These are phyloP conservation scores for Claviceps maximensis DNA, from an alignment of 2,329 filamentous ascomycete genomes.

Conservation along the genomic window DNA sequence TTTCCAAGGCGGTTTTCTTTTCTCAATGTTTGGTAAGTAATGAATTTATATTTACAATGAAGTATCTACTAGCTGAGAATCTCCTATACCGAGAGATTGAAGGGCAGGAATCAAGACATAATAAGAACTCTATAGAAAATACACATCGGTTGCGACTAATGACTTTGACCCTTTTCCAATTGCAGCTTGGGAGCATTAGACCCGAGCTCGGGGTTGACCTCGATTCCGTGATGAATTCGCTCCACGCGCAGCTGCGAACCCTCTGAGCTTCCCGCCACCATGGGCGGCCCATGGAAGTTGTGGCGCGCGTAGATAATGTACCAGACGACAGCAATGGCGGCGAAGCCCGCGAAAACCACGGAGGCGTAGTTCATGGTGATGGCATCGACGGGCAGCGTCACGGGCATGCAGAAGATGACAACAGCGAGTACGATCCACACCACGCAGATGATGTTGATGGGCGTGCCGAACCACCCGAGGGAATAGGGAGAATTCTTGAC, in stretches of 20 bases:
- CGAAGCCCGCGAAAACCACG: constrained; percentile 52
- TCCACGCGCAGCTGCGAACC: not conserved
- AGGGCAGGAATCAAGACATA: not conserved
- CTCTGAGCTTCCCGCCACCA: constrained; percentile 8
- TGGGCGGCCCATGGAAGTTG: constrained; percentile 46
- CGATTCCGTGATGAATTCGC: not conserved
- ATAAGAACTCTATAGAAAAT: not conserved
- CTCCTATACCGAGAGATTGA: too few species aligned
- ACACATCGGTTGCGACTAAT: not conserved
- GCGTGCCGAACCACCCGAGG: constrained; percentile 53
- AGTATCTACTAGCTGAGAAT: too few species aligned
- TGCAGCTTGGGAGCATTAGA: constrained; percentile 2
- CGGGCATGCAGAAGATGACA: constrained; percentile 65
- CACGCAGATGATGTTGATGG: constrained; percentile 56
- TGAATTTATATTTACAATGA: too few species aligned
- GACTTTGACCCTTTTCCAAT: not conserved
- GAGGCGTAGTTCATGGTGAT: constrained; percentile 53
- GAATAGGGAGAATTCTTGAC: constrained; percentile 55
- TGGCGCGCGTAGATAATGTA: constrained; percentile 50
- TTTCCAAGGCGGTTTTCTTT: too few species aligned
- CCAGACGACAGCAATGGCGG: constrained; percentile 44
- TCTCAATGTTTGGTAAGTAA: too few species aligned
- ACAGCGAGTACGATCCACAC: constrained; percentile 58
- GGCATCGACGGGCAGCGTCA: constrained; percentile 42
- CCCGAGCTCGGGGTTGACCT: not conserved